Evolutionary conservation across 441 rosid genomes (phyloP).

Genomic region (Geranium incanum): DNA sequence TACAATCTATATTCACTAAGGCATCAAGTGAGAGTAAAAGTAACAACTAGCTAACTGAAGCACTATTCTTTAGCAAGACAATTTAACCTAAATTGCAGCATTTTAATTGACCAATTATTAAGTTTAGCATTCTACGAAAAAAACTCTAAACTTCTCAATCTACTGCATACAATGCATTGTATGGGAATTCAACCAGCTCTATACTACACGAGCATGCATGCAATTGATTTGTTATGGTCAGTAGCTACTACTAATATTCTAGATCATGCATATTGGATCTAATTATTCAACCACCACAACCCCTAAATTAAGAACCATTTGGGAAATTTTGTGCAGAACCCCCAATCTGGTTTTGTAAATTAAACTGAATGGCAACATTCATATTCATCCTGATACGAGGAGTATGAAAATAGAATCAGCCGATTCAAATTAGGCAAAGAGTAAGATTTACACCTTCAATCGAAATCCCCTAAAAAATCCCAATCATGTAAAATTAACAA

Average conservation of each 20-base stretch:
- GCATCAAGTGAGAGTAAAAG: no score
- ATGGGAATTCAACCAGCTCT: not conserved
- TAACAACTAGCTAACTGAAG: no score
- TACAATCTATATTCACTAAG: no score
- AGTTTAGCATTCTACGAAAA: no score
- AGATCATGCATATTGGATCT: not conserved
- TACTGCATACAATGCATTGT: not conserved
- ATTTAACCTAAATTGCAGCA: no score
- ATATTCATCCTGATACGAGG: not conserved
- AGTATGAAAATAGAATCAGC: not conserved
- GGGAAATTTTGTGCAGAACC: not conserved
- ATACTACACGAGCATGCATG: not conserved
- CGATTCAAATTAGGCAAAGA: not conserved
- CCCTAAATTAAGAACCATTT: not conserved
- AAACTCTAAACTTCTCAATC: not conserved
- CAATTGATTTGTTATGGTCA: not conserved
- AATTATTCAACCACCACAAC: not conserved
- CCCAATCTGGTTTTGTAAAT: not conserved
- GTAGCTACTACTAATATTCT: not conserved
- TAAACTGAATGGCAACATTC: not conserved
- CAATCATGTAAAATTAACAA: not conserved
- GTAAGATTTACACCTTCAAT: not conserved
- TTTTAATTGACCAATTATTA: no score
- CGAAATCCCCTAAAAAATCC: not conserved
- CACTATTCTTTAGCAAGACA: no score